Percentiles rank a stretch among this genome's conserved stretches.
These are phyloP conservation scores for Hippophae gyantsensis DNA, from an alignment of 306 rosid genomes.

Conservation along the genomic window DNA sequence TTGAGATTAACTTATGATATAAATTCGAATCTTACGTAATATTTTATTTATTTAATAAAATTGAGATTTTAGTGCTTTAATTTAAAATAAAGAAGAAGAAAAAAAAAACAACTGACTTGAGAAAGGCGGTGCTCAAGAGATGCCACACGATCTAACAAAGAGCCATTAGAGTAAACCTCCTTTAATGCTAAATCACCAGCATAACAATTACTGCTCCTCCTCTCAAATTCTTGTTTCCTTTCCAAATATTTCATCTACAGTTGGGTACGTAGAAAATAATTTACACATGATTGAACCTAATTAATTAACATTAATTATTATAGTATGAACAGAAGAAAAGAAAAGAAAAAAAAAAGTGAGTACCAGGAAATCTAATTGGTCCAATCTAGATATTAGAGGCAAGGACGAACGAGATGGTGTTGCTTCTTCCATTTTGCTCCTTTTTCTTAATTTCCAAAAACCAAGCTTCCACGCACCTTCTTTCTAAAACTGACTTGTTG, in stretches of 20 bases:
- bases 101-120: conserved; percentile 35
- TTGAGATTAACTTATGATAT: too few relatives aligned
- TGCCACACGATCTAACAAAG: conserved; percentile 63
- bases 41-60: too few relatives aligned
- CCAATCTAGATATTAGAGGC: conserved; percentile 63
- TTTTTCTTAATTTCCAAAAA: too few relatives aligned
- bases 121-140: conserved; percentile 56
- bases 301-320: background rate
- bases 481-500: background rate
- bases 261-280: background rate
- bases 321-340: background rate
- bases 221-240: conserved; percentile 33
- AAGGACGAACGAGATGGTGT: conserved; percentile 30
- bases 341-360: background rate
- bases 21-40: too few relatives aligned
- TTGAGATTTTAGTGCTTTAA: too few relatives aligned
- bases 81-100: background rate
- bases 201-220: conserved; percentile 12
- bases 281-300: background rate
- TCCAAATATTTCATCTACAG: conserved; percentile 59
- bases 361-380: conserved; percentile 61
- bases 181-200: conserved; percentile 31
- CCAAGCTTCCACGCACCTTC: background rate
- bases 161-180: conserved; percentile 48
- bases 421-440: conserved; percentile 27